These are phyloP conservation scores for Fusarium nodosum DNA, from an alignment of 2,329 filamentous ascomycete species.

Conservation along the genomic window DNA sequence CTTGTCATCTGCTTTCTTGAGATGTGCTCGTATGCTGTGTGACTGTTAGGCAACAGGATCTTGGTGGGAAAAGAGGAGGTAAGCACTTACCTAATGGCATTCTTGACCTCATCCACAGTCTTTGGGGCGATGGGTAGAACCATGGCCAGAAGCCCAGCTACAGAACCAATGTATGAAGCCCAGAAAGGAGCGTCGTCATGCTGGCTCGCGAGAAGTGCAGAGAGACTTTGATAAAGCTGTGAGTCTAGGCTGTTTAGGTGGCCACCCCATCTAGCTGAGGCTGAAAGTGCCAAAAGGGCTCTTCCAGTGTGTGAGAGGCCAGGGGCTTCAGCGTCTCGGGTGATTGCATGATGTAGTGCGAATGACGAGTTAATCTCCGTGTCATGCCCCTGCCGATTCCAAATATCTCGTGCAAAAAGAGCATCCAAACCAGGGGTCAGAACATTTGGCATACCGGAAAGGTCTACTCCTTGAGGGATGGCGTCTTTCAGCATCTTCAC, in stretches of 20 bases:
- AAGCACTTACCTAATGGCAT: conserved; percentile 58
- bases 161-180: conserved; percentile 66
- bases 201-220: conserved; percentile 56
- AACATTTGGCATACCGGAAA: conserved; percentile 57
- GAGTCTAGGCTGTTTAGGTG: conserved; percentile 65
- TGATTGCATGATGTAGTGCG: conserved; percentile 79
- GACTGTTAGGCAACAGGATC: conserved; percentile 37
- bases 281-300: conserved; percentile 76
- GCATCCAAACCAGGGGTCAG: conserved; percentile 59
- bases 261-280: conserved; percentile 81
- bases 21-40: conserved; percentile 52
- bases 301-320: conserved; percentile 80
- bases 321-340: conserved; percentile 75
- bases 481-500: conserved; percentile 57
- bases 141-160: conserved; percentile 60
- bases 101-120: conserved; percentile 52
- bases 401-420: conserved; percentile 65
- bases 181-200: conserved; percentile 62
- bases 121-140: conserved; percentile 60
- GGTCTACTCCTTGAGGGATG: conserved; percentile 57
- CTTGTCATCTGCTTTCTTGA: conserved; percentile 52
- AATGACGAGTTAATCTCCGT: conserved; percentile 71
- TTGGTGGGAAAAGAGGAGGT: neutral
- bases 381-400: conserved; percentile 64
- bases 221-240: conserved; percentile 59